Evolutionary conservation across 257 asterid genomes (phyloP).

Genomic region (Jacaranda mimosifolia): DNA sequence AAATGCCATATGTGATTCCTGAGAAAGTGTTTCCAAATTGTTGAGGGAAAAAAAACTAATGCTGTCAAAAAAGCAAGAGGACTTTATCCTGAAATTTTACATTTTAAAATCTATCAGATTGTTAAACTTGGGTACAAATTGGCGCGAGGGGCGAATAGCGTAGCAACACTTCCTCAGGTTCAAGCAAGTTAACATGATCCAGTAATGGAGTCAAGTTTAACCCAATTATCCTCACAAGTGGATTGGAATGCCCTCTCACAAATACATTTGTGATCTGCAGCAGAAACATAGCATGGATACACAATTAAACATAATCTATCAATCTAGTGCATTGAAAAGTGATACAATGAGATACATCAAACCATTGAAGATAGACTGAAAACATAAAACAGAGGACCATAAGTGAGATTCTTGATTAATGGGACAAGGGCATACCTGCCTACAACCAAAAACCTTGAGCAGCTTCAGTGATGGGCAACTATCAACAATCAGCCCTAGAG

Average conservation of each 20-base stretch:
- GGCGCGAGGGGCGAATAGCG: slow-evolving; percentile 50
- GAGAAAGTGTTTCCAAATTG: not conserved
- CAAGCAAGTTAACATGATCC: slow-evolving; percentile 45
- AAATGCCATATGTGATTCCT: not conserved
- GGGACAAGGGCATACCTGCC: slow-evolving; percentile 58
- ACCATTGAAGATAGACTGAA: not conserved
- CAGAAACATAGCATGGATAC: slow-evolving; percentile 16
- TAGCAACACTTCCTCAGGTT: slow-evolving; percentile 55
- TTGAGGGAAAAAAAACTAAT: too few relatives aligned
- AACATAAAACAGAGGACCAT: not conserved
- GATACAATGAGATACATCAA: too few relatives aligned
- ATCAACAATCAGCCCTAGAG: slow-evolving; percentile 80
- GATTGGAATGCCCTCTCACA: slow-evolving; percentile 68
- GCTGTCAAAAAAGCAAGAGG: too few relatives aligned
- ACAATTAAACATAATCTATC: too few relatives aligned
- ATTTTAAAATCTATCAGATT: not conserved
- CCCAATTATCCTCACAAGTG: slow-evolving; percentile 62
- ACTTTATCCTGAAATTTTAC: not conserved
- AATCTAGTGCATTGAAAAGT: too few relatives aligned
- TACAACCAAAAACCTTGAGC: slow-evolving; percentile 81
- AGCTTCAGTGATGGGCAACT: slow-evolving; percentile 73
- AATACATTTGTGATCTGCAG: slow-evolving; percentile 70
- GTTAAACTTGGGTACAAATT: slow-evolving; percentile 11
- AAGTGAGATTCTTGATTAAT: too few relatives aligned
- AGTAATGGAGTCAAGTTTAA: slow-evolving; percentile 44